Evolutionary conservation across 2,329 filamentous ascomycete species (phyloP), one percentile per base, ranked within the genome.

Genomic region (Pestalotiopsis sp.): DNA sequence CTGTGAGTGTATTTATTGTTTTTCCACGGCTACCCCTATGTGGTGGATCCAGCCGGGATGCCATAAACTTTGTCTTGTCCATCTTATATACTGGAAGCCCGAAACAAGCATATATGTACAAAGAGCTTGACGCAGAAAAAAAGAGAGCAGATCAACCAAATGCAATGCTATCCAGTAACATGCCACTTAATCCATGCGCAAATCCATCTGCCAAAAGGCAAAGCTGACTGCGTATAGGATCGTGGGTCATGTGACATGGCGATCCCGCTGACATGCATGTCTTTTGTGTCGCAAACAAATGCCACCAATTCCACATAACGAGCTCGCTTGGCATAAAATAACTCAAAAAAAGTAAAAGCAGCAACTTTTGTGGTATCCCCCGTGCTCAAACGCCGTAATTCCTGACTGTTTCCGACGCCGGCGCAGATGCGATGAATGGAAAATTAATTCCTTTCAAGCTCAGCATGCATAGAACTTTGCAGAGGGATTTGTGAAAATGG

Each of bases 281-380:
- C 9, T 27, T 13, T 23, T 59, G 25, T 36, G 13, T 27, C 57
- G 27, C 23, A 59, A 59, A 27, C 23, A 59, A 36, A 27, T 59
- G 57, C 57, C 31, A 9, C 31, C 23, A 36, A 27, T 14, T 27
- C 13, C 23, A 59, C 25, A 59, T 59, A 23, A 59, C 14, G 17
- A 52, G 20, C 45, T 52, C 45, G 45, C 45, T 52, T 52, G 45
- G 45, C 45, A n/a, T 52, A 17, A 52, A 20, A n/a, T 52, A 52
- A 52, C 17, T 52, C 45, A 52, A 52, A 52, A 23, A 52, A 52
- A 52, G 17, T 17, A 20, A 70, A 70, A 71, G 70, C 63, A 73
- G 69, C 57, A 79, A 79, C 75, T 80, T 79, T 79, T 79, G 75
- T 81, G 80, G 80, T 82, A 81, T 81, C 75, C 75, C 75, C 75